These are phyloP conservation scores for Lasiodiplodia hormozganensis DNA, from an alignment of 2,329 filamentous ascomycete genomes.

Conservation along the genomic window DNA sequence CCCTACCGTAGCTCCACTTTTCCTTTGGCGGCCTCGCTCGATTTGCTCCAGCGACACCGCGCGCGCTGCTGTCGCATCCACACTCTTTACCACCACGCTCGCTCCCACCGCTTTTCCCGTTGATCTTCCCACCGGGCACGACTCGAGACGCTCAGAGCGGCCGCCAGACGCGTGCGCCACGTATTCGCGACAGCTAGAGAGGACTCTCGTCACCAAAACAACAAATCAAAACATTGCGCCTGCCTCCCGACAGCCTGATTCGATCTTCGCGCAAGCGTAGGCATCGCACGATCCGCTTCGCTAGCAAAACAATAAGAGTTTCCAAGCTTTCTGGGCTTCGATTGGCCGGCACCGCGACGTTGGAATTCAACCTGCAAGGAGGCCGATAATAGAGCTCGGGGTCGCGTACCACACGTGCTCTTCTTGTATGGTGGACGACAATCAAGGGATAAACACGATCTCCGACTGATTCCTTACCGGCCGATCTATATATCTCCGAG, in stretches of 20 bases:
- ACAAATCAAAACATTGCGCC: constrained; percentile 20
- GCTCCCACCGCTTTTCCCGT: constrained; percentile 18
- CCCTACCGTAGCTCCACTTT: constrained; percentile 7
- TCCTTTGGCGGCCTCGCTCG: background rate
- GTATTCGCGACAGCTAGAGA: constrained; percentile 1
- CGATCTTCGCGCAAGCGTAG: constrained; percentile 6
- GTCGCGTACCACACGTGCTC: constrained; percentile 24
- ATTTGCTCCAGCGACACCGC: constrained; percentile 9
- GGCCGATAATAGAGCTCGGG: constrained; percentile 8
- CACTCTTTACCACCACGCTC: constrained; percentile 27
- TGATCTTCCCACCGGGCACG: constrained; percentile 11
- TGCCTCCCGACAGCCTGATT: background rate
- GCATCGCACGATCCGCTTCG: background rate
- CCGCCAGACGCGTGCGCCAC: constrained; percentile 16
- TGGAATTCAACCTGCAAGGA: constrained; percentile 29
- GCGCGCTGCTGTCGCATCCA: constrained; percentile 28
- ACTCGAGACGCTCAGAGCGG: background rate
- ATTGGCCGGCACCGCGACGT: constrained; percentile 11
- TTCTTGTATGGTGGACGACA: constrained; percentile 24
- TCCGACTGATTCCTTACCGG: constrained; percentile 26
- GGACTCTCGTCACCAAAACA: background rate
- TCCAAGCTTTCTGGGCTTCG: constrained; percentile 21
- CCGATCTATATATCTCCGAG: constrained; percentile 21
- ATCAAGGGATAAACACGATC: constrained; percentile 28
- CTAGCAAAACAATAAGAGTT: constrained; percentile 12